Evolutionary conservation across 352 stramenopile species (phyloP).

Genomic region (Phytopythium helicoides): DNA sequence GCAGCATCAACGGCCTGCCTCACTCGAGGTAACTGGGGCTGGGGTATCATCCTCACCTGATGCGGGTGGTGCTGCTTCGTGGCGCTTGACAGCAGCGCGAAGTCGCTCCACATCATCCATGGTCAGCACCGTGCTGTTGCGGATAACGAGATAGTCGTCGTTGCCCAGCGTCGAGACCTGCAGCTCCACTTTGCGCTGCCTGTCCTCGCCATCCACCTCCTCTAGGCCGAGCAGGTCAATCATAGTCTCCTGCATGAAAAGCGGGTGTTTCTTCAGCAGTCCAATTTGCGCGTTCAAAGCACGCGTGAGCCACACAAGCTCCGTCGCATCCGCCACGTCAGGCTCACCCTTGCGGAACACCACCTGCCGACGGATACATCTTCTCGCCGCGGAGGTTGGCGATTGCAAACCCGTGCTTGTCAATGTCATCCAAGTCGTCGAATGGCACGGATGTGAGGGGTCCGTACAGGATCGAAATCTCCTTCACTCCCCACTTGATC

Average conservation of each 20-base stretch:
- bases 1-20: not conserved
- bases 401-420: constrained; percentile 49
- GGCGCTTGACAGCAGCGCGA: constrained; percentile 32
- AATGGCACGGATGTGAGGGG: constrained; percentile 70
- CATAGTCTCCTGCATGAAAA: constrained; percentile 76
- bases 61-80: not conserved
- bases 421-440: constrained; percentile 73
- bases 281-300: constrained; percentile 60
- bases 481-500: constrained; percentile 76
- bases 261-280: constrained; percentile 57
- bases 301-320: constrained; percentile 75
- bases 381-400: constrained; percentile 36
- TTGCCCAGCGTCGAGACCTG: constrained; percentile 55
- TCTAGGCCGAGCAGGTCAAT: constrained; percentile 56
- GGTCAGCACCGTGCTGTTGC: constrained; percentile 80
- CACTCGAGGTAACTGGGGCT: not conserved
- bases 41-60: constrained; percentile 5
- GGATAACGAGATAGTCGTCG: constrained; percentile 64
- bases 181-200: constrained; percentile 54
- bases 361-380: constrained; percentile 70
- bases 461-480: constrained; percentile 81
- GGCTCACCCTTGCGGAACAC: constrained; percentile 75
- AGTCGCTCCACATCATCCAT: constrained; percentile 72
- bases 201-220: constrained; percentile 25
- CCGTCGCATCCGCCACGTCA: constrained; percentile 50